These are phyloP conservation scores for Setaria italica DNA, from an alignment of 202 grass and related monocot genomes.

Conservation along the genomic window DNA sequence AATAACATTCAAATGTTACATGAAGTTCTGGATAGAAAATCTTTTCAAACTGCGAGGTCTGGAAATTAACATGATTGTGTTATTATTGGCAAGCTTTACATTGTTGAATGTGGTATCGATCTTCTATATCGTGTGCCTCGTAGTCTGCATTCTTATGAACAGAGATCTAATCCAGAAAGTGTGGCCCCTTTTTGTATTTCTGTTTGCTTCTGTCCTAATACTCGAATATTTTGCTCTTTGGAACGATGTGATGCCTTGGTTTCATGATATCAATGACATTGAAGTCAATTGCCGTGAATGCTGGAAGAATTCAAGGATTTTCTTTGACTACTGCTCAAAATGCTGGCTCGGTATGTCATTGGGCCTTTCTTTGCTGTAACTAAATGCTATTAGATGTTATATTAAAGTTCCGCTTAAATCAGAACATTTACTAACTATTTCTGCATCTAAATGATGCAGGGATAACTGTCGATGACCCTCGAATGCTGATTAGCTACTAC, in stretches of 20 bases:
- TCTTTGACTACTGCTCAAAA: conserved; percentile 80
- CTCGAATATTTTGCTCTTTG: conserved; percentile 92
- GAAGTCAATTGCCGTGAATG: conserved; percentile 80
- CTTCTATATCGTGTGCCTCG: conserved; percentile 88
- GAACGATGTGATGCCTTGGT: conserved; percentile 72
- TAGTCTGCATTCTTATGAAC: conserved; percentile 86
- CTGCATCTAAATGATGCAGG: conserved; percentile 60
- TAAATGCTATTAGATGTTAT: conserved; percentile 21
- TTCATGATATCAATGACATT: conserved; percentile 50
- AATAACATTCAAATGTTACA: conserved; percentile 82
- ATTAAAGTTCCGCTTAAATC: conserved; percentile 31
- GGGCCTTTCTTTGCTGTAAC: conserved; percentile 2
- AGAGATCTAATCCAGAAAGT: conserved; percentile 85
- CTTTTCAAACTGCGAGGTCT: conserved; percentile 92
- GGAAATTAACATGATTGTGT: conserved; percentile 93
- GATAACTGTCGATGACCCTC: conserved; percentile 81
- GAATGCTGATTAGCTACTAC: conserved; percentile 94
- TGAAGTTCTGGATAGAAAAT: conserved; percentile 98
- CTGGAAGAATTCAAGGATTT: conserved; percentile 78
- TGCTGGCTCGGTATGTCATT: conserved; percentile 89
- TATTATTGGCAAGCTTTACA: conserved; percentile 95
- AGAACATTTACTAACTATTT: conserved; percentile 37
- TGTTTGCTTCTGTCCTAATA: conserved; percentile 83
- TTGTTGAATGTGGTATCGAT: conserved; percentile 87
- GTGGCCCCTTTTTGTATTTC: conserved; percentile 90